Conservation (phyloP, 2,329 filamentous ascomycete species). For the Fusarium sp. region DNA sequence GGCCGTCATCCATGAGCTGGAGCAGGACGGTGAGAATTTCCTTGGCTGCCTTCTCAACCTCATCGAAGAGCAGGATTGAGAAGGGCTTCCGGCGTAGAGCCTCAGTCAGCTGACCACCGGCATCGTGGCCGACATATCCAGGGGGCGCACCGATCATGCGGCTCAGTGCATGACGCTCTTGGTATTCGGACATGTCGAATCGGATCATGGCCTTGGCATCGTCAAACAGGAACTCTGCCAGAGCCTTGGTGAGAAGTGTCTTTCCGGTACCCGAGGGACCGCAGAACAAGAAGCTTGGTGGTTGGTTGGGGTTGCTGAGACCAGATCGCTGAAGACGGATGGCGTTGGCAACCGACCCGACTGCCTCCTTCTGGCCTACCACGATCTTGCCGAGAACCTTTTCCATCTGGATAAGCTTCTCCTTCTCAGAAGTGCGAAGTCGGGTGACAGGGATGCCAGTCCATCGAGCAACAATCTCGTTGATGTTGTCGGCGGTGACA, state of each 20-base stretch:
- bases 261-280: conserved; percentile 98
- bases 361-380: conserved; percentile 94
- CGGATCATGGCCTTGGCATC: conserved; percentile 98
- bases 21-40: conserved; percentile 95
- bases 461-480: conserved; percentile 96
- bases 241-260: conserved; percentile 94
- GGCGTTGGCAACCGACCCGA: conserved; percentile 91
- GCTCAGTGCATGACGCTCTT: conserved; percentile 94
- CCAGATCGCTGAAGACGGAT: conserved; percentile 96
- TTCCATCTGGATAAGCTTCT: conserved; percentile 99
- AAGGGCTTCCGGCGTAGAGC: conserved; percentile 93
- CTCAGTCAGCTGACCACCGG: conserved; percentile 95
- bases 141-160: conserved; percentile 98
- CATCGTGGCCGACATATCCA: conserved; percentile 96
- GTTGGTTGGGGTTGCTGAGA: conserved; percentile 94
- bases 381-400: conserved; percentile 84
- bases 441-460: conserved; percentile 98
- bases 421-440: conserved; percentile 94
- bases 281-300: conserved; percentile 98
- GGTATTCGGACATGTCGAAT: conserved; percentile 99
- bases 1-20: conserved; percentile 99
- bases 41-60: conserved; percentile 98
- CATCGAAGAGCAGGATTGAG: conserved; percentile 97
- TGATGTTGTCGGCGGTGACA: conserved; percentile 97
- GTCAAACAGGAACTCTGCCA: conserved; percentile 98